Evolutionary conservation across 495 filamentous ascomycete genomes (phyloP).

Genomic region (Penicillium tannophilum): DNA sequence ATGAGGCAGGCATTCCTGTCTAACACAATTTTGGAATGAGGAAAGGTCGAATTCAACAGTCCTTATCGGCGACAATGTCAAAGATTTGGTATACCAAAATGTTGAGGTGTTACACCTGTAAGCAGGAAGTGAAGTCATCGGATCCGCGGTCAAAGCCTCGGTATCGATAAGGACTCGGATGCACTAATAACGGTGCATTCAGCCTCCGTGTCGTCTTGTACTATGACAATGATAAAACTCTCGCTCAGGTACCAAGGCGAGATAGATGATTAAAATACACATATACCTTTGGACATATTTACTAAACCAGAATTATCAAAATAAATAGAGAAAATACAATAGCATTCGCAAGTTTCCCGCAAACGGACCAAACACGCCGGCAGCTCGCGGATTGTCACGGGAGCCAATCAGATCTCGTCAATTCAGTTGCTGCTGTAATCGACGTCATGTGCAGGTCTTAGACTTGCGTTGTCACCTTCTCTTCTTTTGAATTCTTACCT

Average conservation of each 20-base stretch:
- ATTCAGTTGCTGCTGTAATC: constrained; percentile 18
- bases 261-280: too few relatives aligned
- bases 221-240: background rate
- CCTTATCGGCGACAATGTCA: background rate
- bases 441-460: constrained; percentile 28
- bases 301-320: background rate
- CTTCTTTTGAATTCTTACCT: constrained; percentile 6
- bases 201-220: background rate
- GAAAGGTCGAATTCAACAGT: background rate
- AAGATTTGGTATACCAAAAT: background rate
- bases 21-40: background rate
- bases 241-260: too few relatives aligned
- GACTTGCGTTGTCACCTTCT: background rate
- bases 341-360: constrained; percentile 3
- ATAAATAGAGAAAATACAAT: constrained; percentile 4
- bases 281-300: background rate
- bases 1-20: background rate
- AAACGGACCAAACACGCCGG: constrained; percentile 14
- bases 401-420: constrained; percentile 21
- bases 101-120: background rate
- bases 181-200: background rate
- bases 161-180: constrained; percentile 21
- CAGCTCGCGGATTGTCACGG: constrained; percentile 22
- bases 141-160: constrained; percentile 8
- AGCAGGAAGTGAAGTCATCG: constrained; percentile 24